Evolutionary conservation across 2,329 filamentous ascomycete species (phyloP).

Genomic region (Xylariaceae sp.): DNA sequence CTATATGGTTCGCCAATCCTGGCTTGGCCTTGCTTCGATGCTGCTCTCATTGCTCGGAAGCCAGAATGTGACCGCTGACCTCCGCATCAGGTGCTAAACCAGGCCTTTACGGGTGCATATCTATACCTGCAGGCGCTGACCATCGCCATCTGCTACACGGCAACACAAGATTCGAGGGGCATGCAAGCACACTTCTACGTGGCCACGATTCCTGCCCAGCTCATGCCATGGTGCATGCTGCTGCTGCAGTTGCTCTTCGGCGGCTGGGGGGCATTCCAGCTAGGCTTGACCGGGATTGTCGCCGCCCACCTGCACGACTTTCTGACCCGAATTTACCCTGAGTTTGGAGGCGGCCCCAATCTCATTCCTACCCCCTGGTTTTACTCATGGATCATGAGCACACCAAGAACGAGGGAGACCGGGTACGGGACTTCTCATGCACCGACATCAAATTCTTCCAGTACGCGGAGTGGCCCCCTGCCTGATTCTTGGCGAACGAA

Average conservation of each 20-base stretch:
- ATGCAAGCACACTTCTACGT: conserved; percentile 72
- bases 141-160: conserved; percentile 76
- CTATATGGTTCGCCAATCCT: conserved; percentile 36
- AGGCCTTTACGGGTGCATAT: conserved; percentile 40
- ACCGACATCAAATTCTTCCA: conserved; percentile 22
- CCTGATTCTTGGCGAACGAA: conserved; percentile 58
- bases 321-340: conserved; percentile 76
- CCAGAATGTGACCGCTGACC: conserved; percentile 17
- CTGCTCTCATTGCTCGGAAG: too few relatives aligned
- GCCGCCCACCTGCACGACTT: conserved; percentile 91
- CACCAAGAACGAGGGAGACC: conserved; percentile 39
- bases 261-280: conserved; percentile 47
- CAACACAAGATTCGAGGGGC: conserved; percentile 76
- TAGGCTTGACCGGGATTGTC: conserved; percentile 70
- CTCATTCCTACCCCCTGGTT: conserved; percentile 66
- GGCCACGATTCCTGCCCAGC: conserved; percentile 73
- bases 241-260: conserved; percentile 62
- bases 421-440: conserved; percentile 57
- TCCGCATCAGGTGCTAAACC: conserved; percentile 40
- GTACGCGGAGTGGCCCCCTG: conserved; percentile 39
- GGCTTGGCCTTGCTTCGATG: too few relatives aligned
- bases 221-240: conserved; percentile 75
- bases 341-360: conserved; percentile 77
- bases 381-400: conserved; percentile 59
- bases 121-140: conserved; percentile 59